phyloP scores from a whole-genome alignment of 2,329 filamentous ascomycete genomes.

The Ascochyta rabiei region DNA sequence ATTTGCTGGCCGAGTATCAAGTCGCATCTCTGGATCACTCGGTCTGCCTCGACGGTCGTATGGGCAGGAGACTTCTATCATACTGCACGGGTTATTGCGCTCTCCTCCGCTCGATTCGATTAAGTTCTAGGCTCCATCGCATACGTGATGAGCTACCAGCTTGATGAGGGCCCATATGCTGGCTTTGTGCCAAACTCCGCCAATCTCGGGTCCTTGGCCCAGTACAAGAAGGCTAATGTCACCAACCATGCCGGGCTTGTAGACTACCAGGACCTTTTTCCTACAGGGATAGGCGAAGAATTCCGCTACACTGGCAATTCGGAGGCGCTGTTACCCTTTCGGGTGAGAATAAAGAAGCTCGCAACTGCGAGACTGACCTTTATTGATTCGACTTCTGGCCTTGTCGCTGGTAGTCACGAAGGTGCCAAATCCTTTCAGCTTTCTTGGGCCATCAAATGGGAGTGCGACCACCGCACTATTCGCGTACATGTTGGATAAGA shows the following conservation, averaged over 20 bases:
- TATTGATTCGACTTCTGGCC: slow-evolving; percentile 34
- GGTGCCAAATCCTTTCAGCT: slow-evolving; percentile 12
- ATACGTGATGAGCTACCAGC: slow-evolving; percentile 32
- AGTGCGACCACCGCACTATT: slow-evolving; percentile 33
- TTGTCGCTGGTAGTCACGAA: slow-evolving; percentile 25
- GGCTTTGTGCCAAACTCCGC: slow-evolving; percentile 20
- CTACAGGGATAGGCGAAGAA: slow-evolving; percentile 35
- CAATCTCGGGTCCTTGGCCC: slow-evolving; percentile 7
- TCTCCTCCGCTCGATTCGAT: slow-evolving; percentile 47
- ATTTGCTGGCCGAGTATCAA: slow-evolving; percentile 48
- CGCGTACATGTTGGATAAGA: slow-evolving; percentile 32
- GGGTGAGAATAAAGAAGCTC: slow-evolving; percentile 33
- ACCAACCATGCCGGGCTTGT: slow-evolving; percentile 17
- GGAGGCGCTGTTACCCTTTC: slow-evolving; percentile 22
- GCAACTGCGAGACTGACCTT: slow-evolving; percentile 27
- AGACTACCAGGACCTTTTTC: slow-evolving; percentile 43
- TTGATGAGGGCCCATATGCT: slow-evolving; percentile 1
- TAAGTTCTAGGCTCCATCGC: slow-evolving; percentile 45
- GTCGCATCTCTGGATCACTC: slow-evolving; percentile 42
- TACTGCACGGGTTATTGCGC: slow-evolving; percentile 46
- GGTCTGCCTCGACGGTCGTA: slow-evolving; percentile 51
- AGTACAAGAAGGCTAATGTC: slow-evolving; percentile 3
- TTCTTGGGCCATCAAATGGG: slow-evolving; percentile 40
- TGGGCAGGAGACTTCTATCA: slow-evolving; percentile 55
- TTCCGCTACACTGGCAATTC: slow-evolving; percentile 31